Evolutionary conservation across 2,329 filamentous ascomycete genomes (phyloP).

Genomic region (Aspergillus hortae): DNA sequence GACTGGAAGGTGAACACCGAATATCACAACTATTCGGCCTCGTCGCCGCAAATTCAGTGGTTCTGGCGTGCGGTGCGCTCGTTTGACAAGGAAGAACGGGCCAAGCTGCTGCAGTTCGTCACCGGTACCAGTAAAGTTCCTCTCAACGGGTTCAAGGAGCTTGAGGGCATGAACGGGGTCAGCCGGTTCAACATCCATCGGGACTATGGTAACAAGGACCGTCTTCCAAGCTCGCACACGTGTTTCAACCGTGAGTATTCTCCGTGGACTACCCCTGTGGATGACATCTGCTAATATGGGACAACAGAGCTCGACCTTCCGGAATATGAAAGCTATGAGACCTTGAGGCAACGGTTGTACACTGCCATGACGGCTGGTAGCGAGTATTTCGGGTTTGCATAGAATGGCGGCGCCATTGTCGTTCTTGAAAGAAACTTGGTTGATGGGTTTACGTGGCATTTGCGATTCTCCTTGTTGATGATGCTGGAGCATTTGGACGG

Average conservation of each 20-base stretch:
- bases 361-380: conserved; percentile 97
- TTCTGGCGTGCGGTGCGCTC: conserved; percentile 98
- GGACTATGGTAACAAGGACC: conserved; percentile 94
- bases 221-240: conserved; percentile 92
- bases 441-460: conserved; percentile 12
- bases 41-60: conserved; percentile 97
- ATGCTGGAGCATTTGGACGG: conserved; percentile 34
- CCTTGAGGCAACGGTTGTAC: conserved; percentile 78
- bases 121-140: conserved; percentile 98
- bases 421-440: conserved; percentile 2
- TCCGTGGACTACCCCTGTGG: neutral
- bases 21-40: conserved; percentile 94
- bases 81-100: conserved; percentile 97
- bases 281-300: conserved; percentile 31
- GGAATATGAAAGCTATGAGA: conserved; percentile 95
- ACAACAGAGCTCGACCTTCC: conserved; percentile 86
- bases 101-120: conserved; percentile 95
- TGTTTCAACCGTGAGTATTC: conserved; percentile 93
- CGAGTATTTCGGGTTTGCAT: conserved; percentile 97
- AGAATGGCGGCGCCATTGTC: conserved; percentile 32
- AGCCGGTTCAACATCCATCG: conserved; percentile 98
- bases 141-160: conserved; percentile 96
- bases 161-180: conserved; percentile 98
- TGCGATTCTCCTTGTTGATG: conserved; percentile 12
- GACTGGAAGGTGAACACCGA: conserved; percentile 99